Base-by-base conservation (phyloP, 2,329 filamentous ascomycete species). In the Nemania sp. region DNA sequence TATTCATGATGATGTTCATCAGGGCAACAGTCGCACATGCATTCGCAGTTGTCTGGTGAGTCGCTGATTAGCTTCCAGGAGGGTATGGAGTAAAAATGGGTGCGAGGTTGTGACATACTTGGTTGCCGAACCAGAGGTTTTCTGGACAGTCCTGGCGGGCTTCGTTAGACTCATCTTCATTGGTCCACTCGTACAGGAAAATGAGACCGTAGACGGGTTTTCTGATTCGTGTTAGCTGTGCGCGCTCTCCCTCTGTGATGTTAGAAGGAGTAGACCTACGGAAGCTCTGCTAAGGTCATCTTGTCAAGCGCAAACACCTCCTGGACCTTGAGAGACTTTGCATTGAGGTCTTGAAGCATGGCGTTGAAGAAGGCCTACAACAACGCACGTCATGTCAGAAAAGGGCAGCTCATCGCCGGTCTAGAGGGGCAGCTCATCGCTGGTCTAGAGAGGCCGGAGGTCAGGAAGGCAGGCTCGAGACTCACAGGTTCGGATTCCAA, bases 1-100 rank as follows among this genome's bases (percentile, higher is more conserved):
- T 82, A 72, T 98, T 98, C 85, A 97, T 96, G 71, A 97, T 79
- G 62, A 97, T 96, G 70, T 98, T 98, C 68, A 97, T 83, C 66
- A 98, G 81, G 3, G 95, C 92, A 47, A 97, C 86, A n/a, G 91
- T 95, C 18, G 92, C 95, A 76, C 95, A 99, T 25, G 92, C 89
- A 74, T 96, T 96, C 57, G 85, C 83, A 0, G 87, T 89, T 1
- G 90, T 92, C 88, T 94, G 72, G 25, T 29, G 4, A 7, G 4
- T 40, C 69, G 63, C n/a, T 46, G 3, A 45, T 59, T 42, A 63
- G 29, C 32, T 34, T 29, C 21, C 5, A 42, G 35, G 47, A 40
- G 11, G 17, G 6, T 18, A 12, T 1, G 37, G 48, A 53, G 18
- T 45, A 6, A 13, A 48, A 48, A n/a, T 32, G 35, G 12, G 35